phyloP scores from a whole-genome alignment of 805 yeast genomes.

The Hanseniaspora taiwanica region DNA sequence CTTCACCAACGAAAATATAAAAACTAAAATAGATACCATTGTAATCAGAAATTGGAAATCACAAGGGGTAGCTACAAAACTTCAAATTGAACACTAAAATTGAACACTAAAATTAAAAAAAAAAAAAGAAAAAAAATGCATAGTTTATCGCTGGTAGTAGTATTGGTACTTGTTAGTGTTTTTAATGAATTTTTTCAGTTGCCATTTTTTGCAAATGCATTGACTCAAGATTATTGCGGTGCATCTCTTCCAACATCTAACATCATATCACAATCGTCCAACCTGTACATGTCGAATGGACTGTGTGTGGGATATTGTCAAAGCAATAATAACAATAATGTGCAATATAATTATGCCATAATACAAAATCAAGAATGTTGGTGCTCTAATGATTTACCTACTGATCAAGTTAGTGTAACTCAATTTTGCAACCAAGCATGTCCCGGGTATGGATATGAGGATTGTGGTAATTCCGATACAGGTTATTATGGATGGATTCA shows the following conservation, averaged over 20 bases:
- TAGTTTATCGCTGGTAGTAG: too few relatives aligned
- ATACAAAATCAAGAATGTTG: constrained; percentile 17
- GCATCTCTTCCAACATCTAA: constrained; percentile 3
- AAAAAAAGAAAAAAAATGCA: too few relatives aligned
- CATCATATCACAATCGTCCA: constrained; percentile 1
- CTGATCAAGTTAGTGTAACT: constrained; percentile 8
- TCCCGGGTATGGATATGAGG: constrained; percentile 17
- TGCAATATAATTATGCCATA: constrained; percentile 15
- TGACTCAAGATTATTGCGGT: constrained; percentile 5
- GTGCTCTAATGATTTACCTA: constrained; percentile 15
- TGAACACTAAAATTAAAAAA: too few relatives aligned
- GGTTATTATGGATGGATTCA: constrained; percentile 15
- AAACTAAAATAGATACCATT: too few relatives aligned
- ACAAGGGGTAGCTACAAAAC: too few relatives aligned
- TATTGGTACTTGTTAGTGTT: too few relatives aligned
- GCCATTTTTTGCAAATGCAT: not conserved
- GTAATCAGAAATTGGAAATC: too few relatives aligned
- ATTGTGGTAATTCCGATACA: constrained; percentile 13
- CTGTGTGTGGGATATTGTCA: constrained; percentile 13
- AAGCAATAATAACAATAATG: not conserved
- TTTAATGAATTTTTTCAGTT: too few relatives aligned
- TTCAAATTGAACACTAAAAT: too few relatives aligned
- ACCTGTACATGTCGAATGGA: constrained; percentile 14
- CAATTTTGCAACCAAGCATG: constrained; percentile 13
- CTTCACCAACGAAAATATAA: too few relatives aligned